A percentile compares a stretch with the other conserved stretches of the same genome.
These are phyloP conservation scores for Candida sp. DNA, from an alignment of 1,139 yeast genomes.

Conservation along the genomic window DNA sequence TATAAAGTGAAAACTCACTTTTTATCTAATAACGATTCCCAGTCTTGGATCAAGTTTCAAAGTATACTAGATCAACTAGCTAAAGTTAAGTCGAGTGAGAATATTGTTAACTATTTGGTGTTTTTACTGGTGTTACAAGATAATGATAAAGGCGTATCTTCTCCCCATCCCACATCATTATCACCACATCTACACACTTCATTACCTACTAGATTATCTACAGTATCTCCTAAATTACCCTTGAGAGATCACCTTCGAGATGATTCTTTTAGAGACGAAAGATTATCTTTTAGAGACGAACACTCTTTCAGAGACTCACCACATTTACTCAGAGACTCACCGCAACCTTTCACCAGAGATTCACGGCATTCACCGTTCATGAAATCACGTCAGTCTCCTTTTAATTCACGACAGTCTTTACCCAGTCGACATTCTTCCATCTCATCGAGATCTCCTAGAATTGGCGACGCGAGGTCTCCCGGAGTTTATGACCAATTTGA, in stretches of 20 bases:
- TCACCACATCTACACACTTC: conserved; percentile 1
- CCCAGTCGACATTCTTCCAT: conserved; percentile 1
- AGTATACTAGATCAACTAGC: conserved; percentile 26
- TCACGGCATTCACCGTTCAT: not conserved
- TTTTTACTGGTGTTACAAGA: conserved; percentile 24
- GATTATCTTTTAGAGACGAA: too few species aligned
- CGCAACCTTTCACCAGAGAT: not conserved
- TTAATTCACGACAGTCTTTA: not conserved
- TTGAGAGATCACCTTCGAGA: too few species aligned
- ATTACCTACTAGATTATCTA: conserved; percentile 2
- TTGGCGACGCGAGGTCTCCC: not conserved
- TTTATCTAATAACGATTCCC: conserved; percentile 18
- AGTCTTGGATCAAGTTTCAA: conserved; percentile 33
- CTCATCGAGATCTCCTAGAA: not conserved
- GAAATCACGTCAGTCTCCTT: not conserved
- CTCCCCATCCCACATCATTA: not conserved
- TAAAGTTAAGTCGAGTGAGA: conserved; percentile 23
- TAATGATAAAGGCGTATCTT: not conserved
- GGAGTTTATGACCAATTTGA: not conserved
- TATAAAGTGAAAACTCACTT: conserved; percentile 24
- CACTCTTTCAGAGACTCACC: not conserved
- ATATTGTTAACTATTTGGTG: conserved; percentile 34
- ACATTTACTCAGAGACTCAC: not conserved
- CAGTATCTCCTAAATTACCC: not conserved
- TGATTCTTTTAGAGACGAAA: too few species aligned